These are phyloP conservation scores for Pelargonium citronellum DNA, from an alignment of 441 rosid species.

Conservation along the genomic window DNA sequence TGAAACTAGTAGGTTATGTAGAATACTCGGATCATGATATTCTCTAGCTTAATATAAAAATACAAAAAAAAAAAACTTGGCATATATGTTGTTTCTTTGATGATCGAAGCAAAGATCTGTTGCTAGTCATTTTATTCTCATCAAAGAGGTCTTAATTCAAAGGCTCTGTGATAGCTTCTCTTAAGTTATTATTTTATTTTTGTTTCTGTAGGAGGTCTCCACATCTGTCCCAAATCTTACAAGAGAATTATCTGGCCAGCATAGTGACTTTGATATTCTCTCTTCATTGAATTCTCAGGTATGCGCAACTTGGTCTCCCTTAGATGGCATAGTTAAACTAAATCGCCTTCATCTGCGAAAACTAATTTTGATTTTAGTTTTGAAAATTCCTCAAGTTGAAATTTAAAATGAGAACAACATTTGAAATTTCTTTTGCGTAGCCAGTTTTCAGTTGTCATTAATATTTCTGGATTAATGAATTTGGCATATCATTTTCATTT, in stretches of 20 bases:
- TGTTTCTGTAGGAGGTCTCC: constrained; percentile 62
- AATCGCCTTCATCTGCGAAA: constrained; percentile 4
- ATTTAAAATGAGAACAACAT: neutral
- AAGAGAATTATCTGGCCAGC: constrained; percentile 77
- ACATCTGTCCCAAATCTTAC: constrained; percentile 70
- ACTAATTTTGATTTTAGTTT: neutral
- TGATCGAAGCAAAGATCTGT: neutral
- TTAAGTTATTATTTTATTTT: constrained; percentile 7
- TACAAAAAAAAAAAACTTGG: neutral
- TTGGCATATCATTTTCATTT: constrained; percentile 3
- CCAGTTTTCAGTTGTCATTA: neutral
- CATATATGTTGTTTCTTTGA: neutral
- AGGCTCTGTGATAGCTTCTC: neutral
- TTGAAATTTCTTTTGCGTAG: neutral
- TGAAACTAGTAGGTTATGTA: constrained; percentile 4
- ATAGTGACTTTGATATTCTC: constrained; percentile 76
- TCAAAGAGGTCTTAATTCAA: neutral
- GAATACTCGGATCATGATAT: neutral
- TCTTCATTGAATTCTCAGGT: constrained; percentile 99
- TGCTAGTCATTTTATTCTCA: neutral
- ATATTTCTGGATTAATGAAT: neutral
- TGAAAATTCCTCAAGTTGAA: neutral
- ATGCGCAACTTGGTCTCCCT: constrained; percentile 20
- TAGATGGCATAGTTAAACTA: neutral
- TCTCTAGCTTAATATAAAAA: too few species aligned